Conservation (phyloP, 805 yeast genomes). For the Metschnikowia baotianmanensis region DNA sequence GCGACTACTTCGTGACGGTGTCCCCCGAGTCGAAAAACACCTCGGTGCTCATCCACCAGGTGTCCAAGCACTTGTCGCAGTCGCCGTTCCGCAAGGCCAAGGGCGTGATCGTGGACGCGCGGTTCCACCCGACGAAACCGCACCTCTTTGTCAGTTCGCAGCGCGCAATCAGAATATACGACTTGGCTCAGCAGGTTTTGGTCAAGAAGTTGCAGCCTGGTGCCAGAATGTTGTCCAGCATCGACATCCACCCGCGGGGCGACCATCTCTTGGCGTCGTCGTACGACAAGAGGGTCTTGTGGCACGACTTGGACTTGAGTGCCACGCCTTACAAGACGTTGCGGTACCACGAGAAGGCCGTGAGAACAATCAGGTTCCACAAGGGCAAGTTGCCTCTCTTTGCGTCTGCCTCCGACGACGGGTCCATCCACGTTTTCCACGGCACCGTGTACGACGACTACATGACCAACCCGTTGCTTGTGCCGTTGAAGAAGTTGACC, state of each 20-base stretch:
- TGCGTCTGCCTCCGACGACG: constrained; percentile 95
- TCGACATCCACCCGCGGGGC: constrained; percentile 95
- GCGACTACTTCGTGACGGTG: constrained; percentile 95
- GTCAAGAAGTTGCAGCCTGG: constrained; percentile 89
- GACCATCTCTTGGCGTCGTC: constrained; percentile 92
- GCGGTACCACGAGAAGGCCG: constrained; percentile 93
- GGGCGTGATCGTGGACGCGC: constrained; percentile 94
- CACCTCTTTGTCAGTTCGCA: constrained; percentile 92
- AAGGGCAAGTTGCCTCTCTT: constrained; percentile 82
- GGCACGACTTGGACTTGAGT: constrained; percentile 94
- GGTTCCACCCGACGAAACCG: constrained; percentile 95
- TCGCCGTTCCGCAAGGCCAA: constrained; percentile 91
- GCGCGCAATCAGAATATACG: constrained; percentile 87
- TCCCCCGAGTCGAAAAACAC: constrained; percentile 90
- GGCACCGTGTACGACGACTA: constrained; percentile 94
- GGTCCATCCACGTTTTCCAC: constrained; percentile 89
- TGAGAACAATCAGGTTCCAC: constrained; percentile 84
- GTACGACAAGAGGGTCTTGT: constrained; percentile 88
- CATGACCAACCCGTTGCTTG: constrained; percentile 92
- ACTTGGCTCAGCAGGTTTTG: constrained; percentile 79
- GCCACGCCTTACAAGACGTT: constrained; percentile 92
- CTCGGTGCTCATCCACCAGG: constrained; percentile 89
- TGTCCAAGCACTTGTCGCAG: constrained; percentile 91
- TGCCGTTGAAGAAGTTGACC: constrained; percentile 88
- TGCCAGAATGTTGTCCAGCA: constrained; percentile 87